Base-by-base conservation (phyloP, 2,329 filamentous ascomycete species). In the Tothia fuscella region DNA sequence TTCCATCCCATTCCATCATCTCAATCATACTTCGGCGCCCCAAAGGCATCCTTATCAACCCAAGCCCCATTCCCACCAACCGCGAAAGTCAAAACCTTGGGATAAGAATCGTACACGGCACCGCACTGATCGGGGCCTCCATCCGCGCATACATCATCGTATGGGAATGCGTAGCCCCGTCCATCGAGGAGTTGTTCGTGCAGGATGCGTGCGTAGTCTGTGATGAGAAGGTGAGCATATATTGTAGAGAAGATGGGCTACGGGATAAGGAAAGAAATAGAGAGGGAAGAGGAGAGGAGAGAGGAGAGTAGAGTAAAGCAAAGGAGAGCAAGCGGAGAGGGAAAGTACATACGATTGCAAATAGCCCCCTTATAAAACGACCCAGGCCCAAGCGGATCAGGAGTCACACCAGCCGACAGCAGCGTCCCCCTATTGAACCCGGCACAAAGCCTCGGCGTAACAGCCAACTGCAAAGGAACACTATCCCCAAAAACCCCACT, bases 401-500 rank as follows among this genome's bases (percentile, higher is more conserved):
- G 56, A 51, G 66, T 53, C 47, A 53, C 51, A 13, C 63, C 59
- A 4, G 59, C 56, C 4, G 59, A 53, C 38, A 82, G 59, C 46
- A 91, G 59, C 7, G 80, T 88, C 24, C 73, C 78, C 14, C 84
- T 71, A 60, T 88, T 86, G 52, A 89, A 74, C 0, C 80, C 82
- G 1, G 84, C 83, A 0, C 79, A 73, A 10, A 91, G 62, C 13
- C 84, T 70, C 0, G 85, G 81, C 6, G 78, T 78, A 43, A 88
- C 72, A 29, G 78, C 77, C 45, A 66, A 65, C 16, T 63, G 62
- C 42, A 61, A 57, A 4, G 53, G 52, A 7, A 60, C 60, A 45
- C 70, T 52, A 35, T 63, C 51, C 48, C 65, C 62, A 49, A 81
- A 80, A 0, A 76, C 74, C 0, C 77, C 77, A 2, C 70, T 75